A percentile compares a stretch with the other conserved stretches of the same genome.
Evolutionary conservation across 169 alveolate species (phyloP).

Genomic region (Plasmodium relictum): DNA sequence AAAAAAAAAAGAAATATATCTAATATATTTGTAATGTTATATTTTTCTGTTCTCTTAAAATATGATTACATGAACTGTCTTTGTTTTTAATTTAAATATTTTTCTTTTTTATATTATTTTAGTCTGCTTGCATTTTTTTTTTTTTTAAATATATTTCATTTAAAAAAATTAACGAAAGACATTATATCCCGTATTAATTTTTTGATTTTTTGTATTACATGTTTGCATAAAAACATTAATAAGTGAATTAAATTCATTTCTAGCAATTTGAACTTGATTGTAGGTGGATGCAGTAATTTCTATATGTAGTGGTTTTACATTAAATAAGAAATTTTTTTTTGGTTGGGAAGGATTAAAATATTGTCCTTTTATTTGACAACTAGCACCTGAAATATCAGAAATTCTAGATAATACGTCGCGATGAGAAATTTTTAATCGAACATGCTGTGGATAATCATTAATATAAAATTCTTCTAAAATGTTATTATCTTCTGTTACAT

Average conservation of each 20-base stretch:
- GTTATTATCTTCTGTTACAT: conserved; percentile 86
- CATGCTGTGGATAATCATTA: conserved; percentile 93
- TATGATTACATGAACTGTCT: too few species aligned
- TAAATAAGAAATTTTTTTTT: conserved; percentile 78
- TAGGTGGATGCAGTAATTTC: conserved; percentile 90
- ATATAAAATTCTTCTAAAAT: conserved; percentile 92
- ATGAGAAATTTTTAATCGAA: conserved; percentile 90
- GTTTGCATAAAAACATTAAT: conserved; percentile 22
- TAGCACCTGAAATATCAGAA: conserved; percentile 89
- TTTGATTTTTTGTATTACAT: conserved; percentile 27
- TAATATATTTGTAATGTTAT: too few species aligned
- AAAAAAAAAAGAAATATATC: too few species aligned
- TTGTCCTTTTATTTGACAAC: conserved; percentile 89
- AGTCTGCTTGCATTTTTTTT: too few species aligned
- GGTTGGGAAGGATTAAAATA: conserved; percentile 85
- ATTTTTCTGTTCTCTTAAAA: too few species aligned
- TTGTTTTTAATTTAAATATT: too few species aligned
- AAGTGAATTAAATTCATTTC: conserved; percentile 78
- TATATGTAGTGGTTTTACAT: conserved; percentile 86
- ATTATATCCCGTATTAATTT: background rate
- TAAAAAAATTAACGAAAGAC: too few species aligned
- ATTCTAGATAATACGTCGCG: conserved; percentile 88
- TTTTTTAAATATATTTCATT: too few species aligned
- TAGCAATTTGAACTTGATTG: conserved; percentile 88
- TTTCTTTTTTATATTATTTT: too few species aligned